These are phyloP conservation scores for Leucocoprinus leucothites DNA, from an alignment of 768 basidiomycete genomes.

Conservation along the genomic window DNA sequence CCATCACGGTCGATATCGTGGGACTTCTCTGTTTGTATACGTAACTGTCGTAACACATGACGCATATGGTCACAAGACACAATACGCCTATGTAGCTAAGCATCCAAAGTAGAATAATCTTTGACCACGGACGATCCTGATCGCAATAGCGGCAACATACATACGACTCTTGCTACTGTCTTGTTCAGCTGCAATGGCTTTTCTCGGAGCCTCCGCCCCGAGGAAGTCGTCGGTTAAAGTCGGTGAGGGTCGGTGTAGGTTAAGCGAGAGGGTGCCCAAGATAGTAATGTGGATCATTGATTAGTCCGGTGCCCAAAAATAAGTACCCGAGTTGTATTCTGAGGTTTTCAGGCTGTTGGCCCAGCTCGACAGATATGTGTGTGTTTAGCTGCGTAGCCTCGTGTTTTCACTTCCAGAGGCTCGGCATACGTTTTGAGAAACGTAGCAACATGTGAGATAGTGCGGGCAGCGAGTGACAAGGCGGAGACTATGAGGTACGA, in stretches of 20 bases:
- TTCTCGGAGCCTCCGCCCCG: background rate
- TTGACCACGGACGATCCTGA: too few species aligned
- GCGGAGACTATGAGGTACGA: background rate
- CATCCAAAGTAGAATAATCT: too few species aligned
- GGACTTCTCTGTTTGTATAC: too few species aligned
- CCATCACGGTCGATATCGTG: too few species aligned
- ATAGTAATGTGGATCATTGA: background rate
- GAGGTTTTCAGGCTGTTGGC: background rate
- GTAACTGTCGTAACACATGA: too few species aligned
- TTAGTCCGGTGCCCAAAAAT: constrained; percentile 4
- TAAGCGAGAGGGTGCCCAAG: too few species aligned
- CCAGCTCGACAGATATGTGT: constrained; percentile 3
- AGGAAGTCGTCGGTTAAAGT: background rate
- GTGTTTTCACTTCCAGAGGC: constrained; percentile 3
- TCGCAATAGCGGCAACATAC: too few species aligned
- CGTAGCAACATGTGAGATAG: background rate
- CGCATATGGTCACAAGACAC: too few species aligned
- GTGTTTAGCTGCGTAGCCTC: constrained; percentile 8
- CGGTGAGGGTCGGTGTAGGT: too few species aligned
- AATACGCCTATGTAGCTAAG: too few species aligned
- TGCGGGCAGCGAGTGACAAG: background rate
- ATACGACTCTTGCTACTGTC: too few species aligned
- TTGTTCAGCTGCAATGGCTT: too few species aligned
- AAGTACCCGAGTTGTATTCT: background rate
- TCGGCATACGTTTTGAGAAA: background rate